These are phyloP conservation scores for Senecio squalidus DNA, from an alignment of 140 eudicot genomes.

Conservation along the genomic window DNA sequence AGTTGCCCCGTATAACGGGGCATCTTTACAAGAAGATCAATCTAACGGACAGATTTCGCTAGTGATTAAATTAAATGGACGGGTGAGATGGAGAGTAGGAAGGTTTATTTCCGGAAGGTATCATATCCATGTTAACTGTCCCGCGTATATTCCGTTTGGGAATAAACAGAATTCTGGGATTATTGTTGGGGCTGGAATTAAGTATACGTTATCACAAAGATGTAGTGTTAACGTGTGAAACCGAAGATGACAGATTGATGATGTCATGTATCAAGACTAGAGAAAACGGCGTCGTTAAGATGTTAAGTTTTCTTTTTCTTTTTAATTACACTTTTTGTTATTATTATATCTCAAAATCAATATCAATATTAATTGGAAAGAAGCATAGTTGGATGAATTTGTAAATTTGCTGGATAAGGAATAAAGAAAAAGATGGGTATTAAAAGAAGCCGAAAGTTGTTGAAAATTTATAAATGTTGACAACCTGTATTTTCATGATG, in stretches of 20 bases:
- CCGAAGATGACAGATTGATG: not conserved
- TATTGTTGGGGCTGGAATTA: conserved; percentile 31
- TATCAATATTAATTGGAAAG: conserved; percentile 8
- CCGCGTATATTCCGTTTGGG: conserved; percentile 64
- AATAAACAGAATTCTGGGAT: conserved; percentile 28
- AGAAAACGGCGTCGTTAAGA: conserved; percentile 23
- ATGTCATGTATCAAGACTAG: not conserved
- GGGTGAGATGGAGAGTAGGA: conserved; percentile 75
- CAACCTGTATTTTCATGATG: not conserved
- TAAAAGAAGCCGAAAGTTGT: conserved; percentile 10
- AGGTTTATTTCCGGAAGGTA: conserved; percentile 45
- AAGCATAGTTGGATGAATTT: conserved; percentile 25
- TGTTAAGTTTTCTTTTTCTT: not conserved
- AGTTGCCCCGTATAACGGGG: conserved; percentile 72
- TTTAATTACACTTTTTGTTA: conserved; percentile 1
- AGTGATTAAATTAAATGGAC: conserved; percentile 56
- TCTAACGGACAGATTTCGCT: conserved; percentile 37
- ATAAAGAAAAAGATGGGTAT: conserved; percentile 18
- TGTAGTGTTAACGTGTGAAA: conserved; percentile 39
- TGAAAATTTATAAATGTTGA: not conserved
- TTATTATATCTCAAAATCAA: too few species aligned
- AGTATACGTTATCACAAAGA: conserved; percentile 27
- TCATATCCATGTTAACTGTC: conserved; percentile 77
- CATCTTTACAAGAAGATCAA: conserved; percentile 39
- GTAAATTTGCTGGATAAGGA: conserved; percentile 35